Conservation (phyloP, 148 eudicot species). For the Drosera capensis region DNA sequence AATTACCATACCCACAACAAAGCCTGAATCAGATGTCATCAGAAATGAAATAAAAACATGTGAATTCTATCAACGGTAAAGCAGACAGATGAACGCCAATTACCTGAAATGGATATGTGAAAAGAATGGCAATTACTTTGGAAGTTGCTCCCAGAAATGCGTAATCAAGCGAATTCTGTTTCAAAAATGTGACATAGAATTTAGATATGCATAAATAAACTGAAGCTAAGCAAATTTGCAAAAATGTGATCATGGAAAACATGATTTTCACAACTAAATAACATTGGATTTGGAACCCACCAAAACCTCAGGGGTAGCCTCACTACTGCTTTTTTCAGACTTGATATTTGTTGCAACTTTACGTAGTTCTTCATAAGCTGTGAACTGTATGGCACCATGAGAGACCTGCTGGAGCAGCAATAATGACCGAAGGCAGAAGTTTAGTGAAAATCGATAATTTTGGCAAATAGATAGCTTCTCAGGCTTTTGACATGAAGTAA, state of each 20-base stretch:
- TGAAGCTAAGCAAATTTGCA: background rate
- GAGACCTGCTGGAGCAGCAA: constrained; percentile 74
- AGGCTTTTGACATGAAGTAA: too few species aligned
- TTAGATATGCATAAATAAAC: background rate
- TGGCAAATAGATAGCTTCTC: too few species aligned
- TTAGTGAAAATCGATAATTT: background rate
- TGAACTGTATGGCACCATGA: constrained; percentile 97
- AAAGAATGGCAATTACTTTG: constrained; percentile 72
- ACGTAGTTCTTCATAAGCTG: constrained; percentile 89
- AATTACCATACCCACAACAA: constrained; percentile 2
- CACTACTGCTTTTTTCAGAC: constrained; percentile 15
- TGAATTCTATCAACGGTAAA: background rate
- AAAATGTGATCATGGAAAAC: too few species aligned
- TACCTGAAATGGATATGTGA: constrained; percentile 90
- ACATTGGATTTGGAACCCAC: too few species aligned
- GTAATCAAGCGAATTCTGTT: constrained; percentile 72
- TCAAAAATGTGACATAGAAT: constrained; percentile 4
- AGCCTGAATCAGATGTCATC: background rate
- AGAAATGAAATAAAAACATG: background rate
- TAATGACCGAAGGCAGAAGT: background rate
- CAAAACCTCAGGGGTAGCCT: constrained; percentile 30
- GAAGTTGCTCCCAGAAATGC: constrained; percentile 81
- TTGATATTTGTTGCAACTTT: constrained; percentile 38
- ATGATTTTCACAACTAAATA: too few species aligned
- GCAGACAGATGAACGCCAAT: too few species aligned